Evolutionary conservation across 2,329 filamentous ascomycete genomes (phyloP).

Genomic region (Lasiodiplodia hormozganensis): DNA sequence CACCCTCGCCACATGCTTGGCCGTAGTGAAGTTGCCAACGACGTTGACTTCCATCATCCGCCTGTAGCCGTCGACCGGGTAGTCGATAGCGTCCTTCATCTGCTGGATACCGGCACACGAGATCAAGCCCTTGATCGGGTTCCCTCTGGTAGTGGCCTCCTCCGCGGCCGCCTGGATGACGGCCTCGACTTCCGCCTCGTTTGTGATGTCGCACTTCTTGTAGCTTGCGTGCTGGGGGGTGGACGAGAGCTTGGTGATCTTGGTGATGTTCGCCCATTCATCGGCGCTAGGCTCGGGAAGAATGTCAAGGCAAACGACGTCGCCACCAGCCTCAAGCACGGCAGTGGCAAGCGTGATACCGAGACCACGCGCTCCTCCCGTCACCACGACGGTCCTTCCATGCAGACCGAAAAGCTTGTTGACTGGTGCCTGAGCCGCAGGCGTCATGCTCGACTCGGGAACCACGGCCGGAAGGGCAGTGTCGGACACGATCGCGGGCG

Average conservation of each 20-base stretch:
- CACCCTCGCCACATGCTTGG: conserved; percentile 30
- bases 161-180: conserved; percentile 33
- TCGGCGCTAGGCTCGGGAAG: conserved; percentile 13
- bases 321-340: conserved; percentile 39
- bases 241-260: conserved; percentile 11
- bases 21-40: conserved; percentile 45
- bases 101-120: conserved; percentile 41
- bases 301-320: conserved; percentile 31
- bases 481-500: conserved; percentile 21
- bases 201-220: conserved; percentile 35
- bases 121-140: conserved; percentile 38
- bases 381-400: conserved; percentile 33
- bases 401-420: conserved; percentile 23
- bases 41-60: conserved; percentile 48
- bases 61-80: conserved; percentile 42
- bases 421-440: conserved; percentile 12
- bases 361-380: conserved; percentile 40
- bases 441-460: conserved; percentile 19
- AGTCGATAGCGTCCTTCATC: conserved; percentile 43
- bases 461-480: conserved; percentile 14
- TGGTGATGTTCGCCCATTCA: conserved; percentile 10
- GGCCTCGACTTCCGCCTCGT: conserved; percentile 32
- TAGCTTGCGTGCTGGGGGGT: conserved; percentile 31
- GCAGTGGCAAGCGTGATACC: conserved; percentile 36
- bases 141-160: conserved; percentile 24